phyloP scores from a whole-genome alignment of 805 yeast species.

The Yamadazyma laniorum region DNA sequence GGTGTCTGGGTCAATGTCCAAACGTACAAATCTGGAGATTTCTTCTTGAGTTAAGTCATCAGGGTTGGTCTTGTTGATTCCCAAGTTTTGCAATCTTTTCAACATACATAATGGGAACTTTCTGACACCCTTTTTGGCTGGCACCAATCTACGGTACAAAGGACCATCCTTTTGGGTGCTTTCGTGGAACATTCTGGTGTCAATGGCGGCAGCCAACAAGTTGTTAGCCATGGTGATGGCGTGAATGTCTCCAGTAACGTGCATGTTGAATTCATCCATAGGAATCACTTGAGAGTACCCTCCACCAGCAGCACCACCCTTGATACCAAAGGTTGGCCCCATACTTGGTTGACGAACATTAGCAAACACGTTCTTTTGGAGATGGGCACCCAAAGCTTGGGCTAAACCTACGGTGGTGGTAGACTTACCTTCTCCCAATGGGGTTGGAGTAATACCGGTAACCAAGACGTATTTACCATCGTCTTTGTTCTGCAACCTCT shows the following conservation, averaged over 20 bases:
- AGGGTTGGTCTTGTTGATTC: slow-evolving; percentile 68
- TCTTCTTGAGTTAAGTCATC: slow-evolving; percentile 72
- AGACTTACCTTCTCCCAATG: slow-evolving; percentile 82
- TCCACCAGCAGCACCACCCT: slow-evolving; percentile 92
- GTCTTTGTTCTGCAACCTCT: slow-evolving; percentile 56
- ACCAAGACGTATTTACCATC: slow-evolving; percentile 75
- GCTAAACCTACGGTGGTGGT: slow-evolving; percentile 82
- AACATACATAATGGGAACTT: slow-evolving; percentile 66
- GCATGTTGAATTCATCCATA: slow-evolving; percentile 87
- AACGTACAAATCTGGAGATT: slow-evolving; percentile 58
- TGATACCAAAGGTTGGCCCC: slow-evolving; percentile 88
- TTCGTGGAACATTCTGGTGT: slow-evolving; percentile 85
- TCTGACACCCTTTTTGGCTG: slow-evolving; percentile 69
- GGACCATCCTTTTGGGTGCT: slow-evolving; percentile 63
- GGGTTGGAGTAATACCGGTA: slow-evolving; percentile 85
- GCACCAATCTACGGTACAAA: slow-evolving; percentile 71
- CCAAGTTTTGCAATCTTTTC: slow-evolving; percentile 63
- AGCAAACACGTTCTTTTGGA: slow-evolving; percentile 67
- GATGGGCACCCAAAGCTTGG: slow-evolving; percentile 77
- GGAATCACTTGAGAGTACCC: slow-evolving; percentile 87
- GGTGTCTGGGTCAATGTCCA: slow-evolving; percentile 75
- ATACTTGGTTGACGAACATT: slow-evolving; percentile 84
- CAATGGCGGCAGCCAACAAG: slow-evolving; percentile 80
- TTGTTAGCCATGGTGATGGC: slow-evolving; percentile 83
- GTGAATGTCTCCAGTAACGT: slow-evolving; percentile 82